Percentiles rank a stretch among this genome's conserved stretches.
These are phyloP conservation scores for Cryoendolithus antarcticus DNA, from an alignment of 2,329 filamentous ascomycete species.

Conservation along the genomic window DNA sequence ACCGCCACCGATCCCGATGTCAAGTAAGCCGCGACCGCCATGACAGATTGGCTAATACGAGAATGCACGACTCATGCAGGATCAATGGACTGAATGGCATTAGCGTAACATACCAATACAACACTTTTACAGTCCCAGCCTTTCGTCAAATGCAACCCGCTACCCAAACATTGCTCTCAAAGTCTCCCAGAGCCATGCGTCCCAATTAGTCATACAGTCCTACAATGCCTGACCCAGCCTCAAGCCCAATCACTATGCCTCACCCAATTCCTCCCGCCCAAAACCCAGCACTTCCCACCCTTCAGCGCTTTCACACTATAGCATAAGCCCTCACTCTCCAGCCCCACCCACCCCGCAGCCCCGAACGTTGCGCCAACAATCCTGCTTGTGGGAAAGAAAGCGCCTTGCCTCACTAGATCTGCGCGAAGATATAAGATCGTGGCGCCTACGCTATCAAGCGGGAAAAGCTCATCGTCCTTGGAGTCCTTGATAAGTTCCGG, in stretches of 20 bases:
- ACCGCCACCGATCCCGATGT: constrained; percentile 45
- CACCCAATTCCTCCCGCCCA: constrained; percentile 9
- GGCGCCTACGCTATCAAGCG: constrained; percentile 26
- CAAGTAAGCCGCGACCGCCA: constrained; percentile 40
- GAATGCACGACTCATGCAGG: no score
- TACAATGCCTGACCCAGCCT: neutral
- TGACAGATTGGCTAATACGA: constrained; percentile 1
- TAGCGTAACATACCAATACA: no score
- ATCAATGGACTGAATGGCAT: no score
- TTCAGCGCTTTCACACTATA: constrained; percentile 12
- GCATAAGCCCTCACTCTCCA: constrained; percentile 28
- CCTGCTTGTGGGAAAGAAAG: constrained; percentile 24
- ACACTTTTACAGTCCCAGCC: no score
- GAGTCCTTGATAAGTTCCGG: constrained; percentile 15
- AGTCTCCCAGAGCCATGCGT: no score
- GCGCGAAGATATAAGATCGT: constrained; percentile 26
- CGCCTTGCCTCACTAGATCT: constrained; percentile 21
- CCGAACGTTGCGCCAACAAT: constrained; percentile 25
- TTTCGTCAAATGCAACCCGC: no score
- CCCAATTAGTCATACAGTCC: no score
- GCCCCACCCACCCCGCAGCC: constrained; percentile 24
- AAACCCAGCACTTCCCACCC: constrained; percentile 10
- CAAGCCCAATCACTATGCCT: constrained; percentile 12
- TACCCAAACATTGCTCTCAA: no score
- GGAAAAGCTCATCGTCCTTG: constrained; percentile 19